Conservation (phyloP, 139 green algal genomes). For the Trebouxia sp. region DNA sequence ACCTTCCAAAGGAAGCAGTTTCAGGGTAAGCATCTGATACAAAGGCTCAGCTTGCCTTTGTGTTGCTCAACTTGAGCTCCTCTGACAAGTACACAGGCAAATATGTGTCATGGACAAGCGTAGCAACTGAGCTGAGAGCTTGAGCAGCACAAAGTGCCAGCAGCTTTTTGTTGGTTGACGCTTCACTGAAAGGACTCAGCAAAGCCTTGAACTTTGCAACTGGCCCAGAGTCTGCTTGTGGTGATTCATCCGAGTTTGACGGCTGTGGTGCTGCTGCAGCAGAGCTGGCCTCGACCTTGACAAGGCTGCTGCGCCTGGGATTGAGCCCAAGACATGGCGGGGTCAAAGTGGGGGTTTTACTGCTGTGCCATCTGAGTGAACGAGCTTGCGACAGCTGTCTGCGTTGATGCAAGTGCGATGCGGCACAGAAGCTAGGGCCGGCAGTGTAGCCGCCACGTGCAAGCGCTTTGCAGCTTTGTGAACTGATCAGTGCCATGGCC, state of each 20-base stretch:
- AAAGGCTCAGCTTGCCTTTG: slow-evolving; percentile 22
- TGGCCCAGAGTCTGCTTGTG: not conserved
- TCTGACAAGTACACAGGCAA: slow-evolving; percentile 85
- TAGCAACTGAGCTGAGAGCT: slow-evolving; percentile 81
- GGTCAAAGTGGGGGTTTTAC: not conserved
- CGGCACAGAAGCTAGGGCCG: not conserved
- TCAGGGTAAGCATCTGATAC: too few relatives aligned
- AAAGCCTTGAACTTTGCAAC: slow-evolving; percentile 6
- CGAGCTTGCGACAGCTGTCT: not conserved
- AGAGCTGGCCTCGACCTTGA: not conserved
- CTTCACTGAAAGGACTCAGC: slow-evolving; percentile 39
- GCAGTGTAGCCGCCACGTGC: not conserved
- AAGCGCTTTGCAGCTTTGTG: not conserved
- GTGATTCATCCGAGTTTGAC: not conserved
- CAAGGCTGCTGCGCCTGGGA: not conserved
- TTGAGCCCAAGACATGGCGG: too few relatives aligned
- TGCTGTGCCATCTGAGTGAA: too few relatives aligned
- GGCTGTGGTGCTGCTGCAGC: not conserved
- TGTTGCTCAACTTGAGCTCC: slow-evolving; percentile 54
- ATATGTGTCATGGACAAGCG: slow-evolving; percentile 89
- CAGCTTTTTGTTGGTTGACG: slow-evolving; percentile 61
- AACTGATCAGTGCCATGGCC: slow-evolving; percentile 1
- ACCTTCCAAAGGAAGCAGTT: not conserved
- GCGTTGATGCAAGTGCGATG: too few relatives aligned
- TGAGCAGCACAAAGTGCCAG: slow-evolving; percentile 66